phyloP scores from a whole-genome alignment of 2,329 filamentous ascomycete species.

The Penicillium capsulatum region DNA sequence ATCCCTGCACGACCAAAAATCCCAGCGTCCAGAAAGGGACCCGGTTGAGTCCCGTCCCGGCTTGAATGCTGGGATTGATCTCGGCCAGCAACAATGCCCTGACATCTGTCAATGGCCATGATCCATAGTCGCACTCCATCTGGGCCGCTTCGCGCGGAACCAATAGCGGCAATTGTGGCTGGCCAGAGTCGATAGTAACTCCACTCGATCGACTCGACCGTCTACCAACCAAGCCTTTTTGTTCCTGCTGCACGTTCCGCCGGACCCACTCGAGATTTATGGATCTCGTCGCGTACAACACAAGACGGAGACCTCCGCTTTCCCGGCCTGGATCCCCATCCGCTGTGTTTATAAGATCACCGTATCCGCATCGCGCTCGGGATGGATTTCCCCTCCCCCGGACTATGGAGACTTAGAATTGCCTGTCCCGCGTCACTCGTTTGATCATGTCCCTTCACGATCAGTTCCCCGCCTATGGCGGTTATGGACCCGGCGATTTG shows the following conservation, averaged over 20 bases:
- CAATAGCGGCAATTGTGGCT: not conserved
- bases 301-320: slow-evolving; percentile 5
- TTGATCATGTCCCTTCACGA: slow-evolving; percentile 12
- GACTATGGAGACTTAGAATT: slow-evolving; percentile 2
- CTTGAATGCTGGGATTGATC: not conserved
- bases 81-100: not conserved
- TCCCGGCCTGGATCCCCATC: slow-evolving; percentile 3
- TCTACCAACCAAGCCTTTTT: slow-evolving; percentile 10
- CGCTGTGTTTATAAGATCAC: slow-evolving; percentile 1
- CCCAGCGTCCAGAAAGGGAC: not conserved
- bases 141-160: not conserved
- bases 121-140: no score
- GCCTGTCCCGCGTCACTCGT: slow-evolving; percentile 1
- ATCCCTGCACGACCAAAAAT: not conserved
- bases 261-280: slow-evolving; percentile 5
- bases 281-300: not conserved
- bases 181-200: not conserved
- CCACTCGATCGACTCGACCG: slow-evolving; percentile 2
- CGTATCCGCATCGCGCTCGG: not conserved
- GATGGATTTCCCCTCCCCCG: not conserved
- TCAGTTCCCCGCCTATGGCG: slow-evolving; percentile 18
- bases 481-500: slow-evolving; percentile 15
- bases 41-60: not conserved
- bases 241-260: slow-evolving; percentile 8
- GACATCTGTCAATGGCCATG: no score